Percentiles rank a stretch among this genome's conserved stretches.
phyloP scores from a whole-genome alignment of 345 rosid genomes.

The Eucalyptus pauciflora region DNA sequence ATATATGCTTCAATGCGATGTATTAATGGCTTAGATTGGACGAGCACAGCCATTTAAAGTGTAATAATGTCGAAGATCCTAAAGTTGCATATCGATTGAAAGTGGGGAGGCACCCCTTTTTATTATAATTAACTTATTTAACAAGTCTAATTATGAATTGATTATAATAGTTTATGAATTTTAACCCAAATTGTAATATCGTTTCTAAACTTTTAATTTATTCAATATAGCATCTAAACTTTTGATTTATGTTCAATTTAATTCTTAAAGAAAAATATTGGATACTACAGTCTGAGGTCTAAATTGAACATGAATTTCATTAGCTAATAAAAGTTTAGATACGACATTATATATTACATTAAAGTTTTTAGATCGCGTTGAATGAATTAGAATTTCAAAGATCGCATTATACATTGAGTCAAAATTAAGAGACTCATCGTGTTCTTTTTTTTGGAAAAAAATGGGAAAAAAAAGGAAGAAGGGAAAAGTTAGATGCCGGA shows the following conservation, averaged over 20 bases:
- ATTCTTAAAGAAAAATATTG: fast-evolving
- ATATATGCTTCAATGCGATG: neutral
- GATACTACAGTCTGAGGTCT: fast-evolving
- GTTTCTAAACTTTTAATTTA: too few species aligned
- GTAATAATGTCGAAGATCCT: neutral
- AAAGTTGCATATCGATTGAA: neutral
- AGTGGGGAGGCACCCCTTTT: neutral
- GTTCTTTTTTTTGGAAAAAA: too few species aligned
- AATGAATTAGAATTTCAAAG: neutral
- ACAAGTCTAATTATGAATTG: too few species aligned
- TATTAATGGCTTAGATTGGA: neutral
- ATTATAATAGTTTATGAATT: fast-evolving
- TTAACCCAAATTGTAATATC: fast-evolving
- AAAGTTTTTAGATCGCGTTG: neutral
- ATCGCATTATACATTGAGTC: fast-evolving
- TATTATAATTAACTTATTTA: too few species aligned
- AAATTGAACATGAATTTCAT: neutral
- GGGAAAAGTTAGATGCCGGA: neutral
- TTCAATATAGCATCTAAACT: fast-evolving
- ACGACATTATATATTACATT: fast-evolving
- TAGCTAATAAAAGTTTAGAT: too few species aligned
- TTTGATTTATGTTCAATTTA: too few species aligned
- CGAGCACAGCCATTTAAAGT: neutral
- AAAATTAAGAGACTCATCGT: neutral
- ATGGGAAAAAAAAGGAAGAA: too few species aligned